These are phyloP conservation scores for Circinella minor DNA, from an alignment of 371 early-diverging fungal species.

Conservation along the genomic window DNA sequence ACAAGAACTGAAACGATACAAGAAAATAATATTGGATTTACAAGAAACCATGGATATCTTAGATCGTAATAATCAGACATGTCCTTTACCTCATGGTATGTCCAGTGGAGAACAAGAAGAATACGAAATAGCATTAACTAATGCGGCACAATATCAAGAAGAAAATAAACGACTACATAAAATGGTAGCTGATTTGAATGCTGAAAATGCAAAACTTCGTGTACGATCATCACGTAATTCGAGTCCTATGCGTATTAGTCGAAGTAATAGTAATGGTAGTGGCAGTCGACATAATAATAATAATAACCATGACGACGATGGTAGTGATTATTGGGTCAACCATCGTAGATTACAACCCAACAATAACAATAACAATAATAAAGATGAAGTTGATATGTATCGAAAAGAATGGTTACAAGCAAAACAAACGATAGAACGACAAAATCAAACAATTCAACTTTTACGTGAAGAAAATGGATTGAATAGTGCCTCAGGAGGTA, in stretches of 20 bases:
- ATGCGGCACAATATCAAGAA: conserved; percentile 33
- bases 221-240: conserved; percentile 24
- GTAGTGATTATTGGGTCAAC: conserved; percentile 17
- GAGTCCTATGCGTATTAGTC: conserved; percentile 18
- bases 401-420: conserved; percentile 32
- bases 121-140: conserved; percentile 40
- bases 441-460: conserved; percentile 33
- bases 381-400: conserved; percentile 20
- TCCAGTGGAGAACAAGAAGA: conserved; percentile 51
- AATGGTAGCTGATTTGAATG: conserved; percentile 35
- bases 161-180: conserved; percentile 44
- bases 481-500: neutral
- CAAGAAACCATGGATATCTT: conserved; percentile 52
- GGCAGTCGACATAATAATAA: conserved; percentile 20
- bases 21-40: conserved; percentile 50
- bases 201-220: conserved; percentile 43
- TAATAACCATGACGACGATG: conserved; percentile 7
- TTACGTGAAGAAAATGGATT: conserved; percentile 20
- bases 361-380: conserved; percentile 1
- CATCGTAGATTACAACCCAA: conserved; percentile 9
- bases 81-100: conserved; percentile 61
- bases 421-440: conserved; percentile 37
- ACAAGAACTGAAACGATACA: conserved; percentile 56
- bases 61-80: conserved; percentile 36
- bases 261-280: conserved; percentile 19